Evolutionary conservation across 495 filamentous ascomycete genomes (phyloP), one percentile per base, ranked within the genome.

Genomic region (Immersiella caudata): DNA sequence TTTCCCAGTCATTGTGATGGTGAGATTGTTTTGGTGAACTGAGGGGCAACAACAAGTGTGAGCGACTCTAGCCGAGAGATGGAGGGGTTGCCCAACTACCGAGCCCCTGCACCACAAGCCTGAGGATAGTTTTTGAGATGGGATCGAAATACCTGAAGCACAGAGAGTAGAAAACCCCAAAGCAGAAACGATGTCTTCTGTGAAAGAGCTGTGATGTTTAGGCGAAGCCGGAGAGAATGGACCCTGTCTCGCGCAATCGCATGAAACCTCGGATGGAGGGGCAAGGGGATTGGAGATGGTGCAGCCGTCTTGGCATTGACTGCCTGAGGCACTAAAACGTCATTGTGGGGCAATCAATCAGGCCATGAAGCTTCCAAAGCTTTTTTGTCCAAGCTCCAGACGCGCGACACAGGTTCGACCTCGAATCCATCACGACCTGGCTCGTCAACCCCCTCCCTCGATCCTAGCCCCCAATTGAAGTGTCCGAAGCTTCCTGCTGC

Each of bases 1-100:
- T 64, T 88, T 91, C 70, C 87, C 88, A 20, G 85, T 75, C 83
- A 89, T 88, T 33, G 20, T 58, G 35, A 49, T 66, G 49, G 12
- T 55, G 20, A 16, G 26, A 18, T 24, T 27, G 12, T 73, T 20
- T 60, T 18, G 66, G n/a, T 56, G 14, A 33, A 33, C 33, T 58
- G 11, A 59, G 36, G 12, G 12, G 24, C 14, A n/a, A 20, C 20
- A 57, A 46, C 18, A 58, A 11, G 25, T 25, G 49, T 62, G 21
- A 51, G 22, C 27, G 26, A 12, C 8, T 55, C 20, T 22, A 24
- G 20, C 9, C 21, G 16, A 24, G 52, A 55, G 22, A 22, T 16
- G 8, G 52, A n/a, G 11, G 52, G 52, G 21, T 20, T 6, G 24
- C 20, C n/a, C 20, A 21, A 2, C 6, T n/a, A 2, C 8, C 3